Conservation (phyloP, 352 stramenopile genomes). For the Pythium sukuiense region DNA sequence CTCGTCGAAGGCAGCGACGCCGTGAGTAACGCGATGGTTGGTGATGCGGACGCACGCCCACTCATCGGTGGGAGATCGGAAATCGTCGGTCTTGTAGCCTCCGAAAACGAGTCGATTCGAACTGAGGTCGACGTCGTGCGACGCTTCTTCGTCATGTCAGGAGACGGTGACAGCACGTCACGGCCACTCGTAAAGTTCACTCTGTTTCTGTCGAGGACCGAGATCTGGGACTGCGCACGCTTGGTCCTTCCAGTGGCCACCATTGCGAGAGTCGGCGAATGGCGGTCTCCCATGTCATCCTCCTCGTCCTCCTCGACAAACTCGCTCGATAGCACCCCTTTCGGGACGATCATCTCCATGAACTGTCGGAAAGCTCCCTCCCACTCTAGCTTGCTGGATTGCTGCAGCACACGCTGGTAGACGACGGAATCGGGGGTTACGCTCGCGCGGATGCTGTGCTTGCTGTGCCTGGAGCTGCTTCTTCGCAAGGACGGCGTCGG, state of each 20-base stretch:
- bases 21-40: background rate
- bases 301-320: background rate
- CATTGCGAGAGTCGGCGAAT: background rate
- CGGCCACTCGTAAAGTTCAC: background rate
- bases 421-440: background rate
- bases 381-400: conserved; percentile 34
- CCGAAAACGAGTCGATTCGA: background rate
- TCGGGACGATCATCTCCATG: conserved; percentile 45
- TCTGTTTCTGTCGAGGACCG: background rate
- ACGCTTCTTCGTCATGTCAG: background rate
- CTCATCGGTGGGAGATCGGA: background rate
- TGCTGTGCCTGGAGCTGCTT: background rate
- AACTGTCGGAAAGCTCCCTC: conserved; percentile 47
- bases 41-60: background rate
- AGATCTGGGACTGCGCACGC: background rate
- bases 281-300: background rate
- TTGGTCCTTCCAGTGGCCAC: background rate
- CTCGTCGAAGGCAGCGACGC: background rate
- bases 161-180: background rate
- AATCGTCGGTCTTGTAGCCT: background rate
- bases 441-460: background rate
- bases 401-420: conserved; percentile 20
- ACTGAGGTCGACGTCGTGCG: background rate
- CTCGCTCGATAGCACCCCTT: conserved; percentile 18
- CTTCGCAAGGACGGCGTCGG: conserved; percentile 3